Conservation (phyloP, 164 flowering plant species). For the Stephania yunnanensis region DNA sequence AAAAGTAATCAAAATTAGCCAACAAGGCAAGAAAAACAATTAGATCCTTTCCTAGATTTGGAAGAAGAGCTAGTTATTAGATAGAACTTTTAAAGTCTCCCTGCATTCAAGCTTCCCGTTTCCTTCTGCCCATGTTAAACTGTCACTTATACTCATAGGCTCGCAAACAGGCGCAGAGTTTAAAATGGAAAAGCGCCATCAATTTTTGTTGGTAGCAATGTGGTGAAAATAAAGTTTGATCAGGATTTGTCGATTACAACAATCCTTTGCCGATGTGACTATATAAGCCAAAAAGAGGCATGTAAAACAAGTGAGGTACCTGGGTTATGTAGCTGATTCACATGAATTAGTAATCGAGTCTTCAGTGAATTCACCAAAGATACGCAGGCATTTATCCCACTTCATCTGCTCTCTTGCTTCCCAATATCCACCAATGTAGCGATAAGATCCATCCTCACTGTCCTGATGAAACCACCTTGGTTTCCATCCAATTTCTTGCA, state of each 20-base stretch:
- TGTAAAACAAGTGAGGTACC: slow-evolving; percentile 24
- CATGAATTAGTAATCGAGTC: slow-evolving; percentile 21
- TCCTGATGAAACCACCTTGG: slow-evolving; percentile 77
- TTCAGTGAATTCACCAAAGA: slow-evolving; percentile 60
- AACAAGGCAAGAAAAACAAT: background rate
- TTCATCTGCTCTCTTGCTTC: slow-evolving; percentile 63
- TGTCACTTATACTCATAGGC: background rate
- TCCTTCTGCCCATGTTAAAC: background rate
- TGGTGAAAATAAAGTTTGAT: background rate
- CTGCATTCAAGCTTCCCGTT: background rate
- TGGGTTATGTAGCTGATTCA: slow-evolving; percentile 25
- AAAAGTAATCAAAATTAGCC: background rate
- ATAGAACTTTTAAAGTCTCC: background rate
- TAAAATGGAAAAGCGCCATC: background rate
- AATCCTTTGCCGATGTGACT: background rate
- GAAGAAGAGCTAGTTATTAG: background rate
- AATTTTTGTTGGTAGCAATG: background rate
- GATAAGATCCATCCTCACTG: slow-evolving; percentile 52
- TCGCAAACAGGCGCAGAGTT: background rate
- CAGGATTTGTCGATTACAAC: too few relatives aligned
- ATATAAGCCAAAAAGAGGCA: background rate
- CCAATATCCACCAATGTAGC: slow-evolving; percentile 83
- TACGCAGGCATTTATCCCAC: slow-evolving; percentile 71
- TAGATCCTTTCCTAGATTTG: too few relatives aligned
- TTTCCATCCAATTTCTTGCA: slow-evolving; percentile 91